These are phyloP conservation scores for Maudiozyma bulderi DNA, from an alignment of 805 yeast genomes.

Conservation along the genomic window DNA sequence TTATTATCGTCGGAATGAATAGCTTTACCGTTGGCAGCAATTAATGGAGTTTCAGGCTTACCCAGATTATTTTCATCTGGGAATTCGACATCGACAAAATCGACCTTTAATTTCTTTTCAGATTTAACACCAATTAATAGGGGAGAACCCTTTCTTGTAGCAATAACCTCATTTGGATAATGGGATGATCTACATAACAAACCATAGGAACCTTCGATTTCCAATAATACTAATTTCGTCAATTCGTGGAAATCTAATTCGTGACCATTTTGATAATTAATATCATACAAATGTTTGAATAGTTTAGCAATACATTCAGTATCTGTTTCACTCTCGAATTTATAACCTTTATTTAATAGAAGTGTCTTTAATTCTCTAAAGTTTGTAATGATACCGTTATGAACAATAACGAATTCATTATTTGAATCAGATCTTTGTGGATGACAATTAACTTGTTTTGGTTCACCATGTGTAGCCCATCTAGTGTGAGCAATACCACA, in stretches of 20 bases:
- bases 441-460: conserved; percentile 78
- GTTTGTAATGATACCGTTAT: conserved; percentile 96
- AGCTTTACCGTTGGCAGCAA: conserved; percentile 15
- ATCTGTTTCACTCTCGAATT: conserved; percentile 88
- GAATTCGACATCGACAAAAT: conserved; percentile 96
- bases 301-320: conserved; percentile 96
- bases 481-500: conserved; percentile 98
- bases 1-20: conserved; percentile 1
- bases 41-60: conserved; percentile 26
- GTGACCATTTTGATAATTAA: conserved; percentile 59
- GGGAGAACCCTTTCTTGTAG: conserved; percentile 97
- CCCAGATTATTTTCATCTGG: conserved; percentile 47
- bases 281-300: conserved; percentile 81
- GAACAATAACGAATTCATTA: conserved; percentile 86
- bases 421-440: conserved; percentile 85
- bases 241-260: conserved; percentile 83
- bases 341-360: conserved; percentile 66
- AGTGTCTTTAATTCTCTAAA: conserved; percentile 84
- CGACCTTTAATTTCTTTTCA: conserved; percentile 89
- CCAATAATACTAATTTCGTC: conserved; percentile 84
- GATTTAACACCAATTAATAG: conserved; percentile 94
- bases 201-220: conserved; percentile 97
- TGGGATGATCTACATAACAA: conserved; percentile 82
- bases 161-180: conserved; percentile 92
- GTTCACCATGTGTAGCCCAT: conserved; percentile 99